Evolutionary conservation across 768 basidiomycete genomes (phyloP).

Genomic region (Amanita pseudoporphyria): DNA sequence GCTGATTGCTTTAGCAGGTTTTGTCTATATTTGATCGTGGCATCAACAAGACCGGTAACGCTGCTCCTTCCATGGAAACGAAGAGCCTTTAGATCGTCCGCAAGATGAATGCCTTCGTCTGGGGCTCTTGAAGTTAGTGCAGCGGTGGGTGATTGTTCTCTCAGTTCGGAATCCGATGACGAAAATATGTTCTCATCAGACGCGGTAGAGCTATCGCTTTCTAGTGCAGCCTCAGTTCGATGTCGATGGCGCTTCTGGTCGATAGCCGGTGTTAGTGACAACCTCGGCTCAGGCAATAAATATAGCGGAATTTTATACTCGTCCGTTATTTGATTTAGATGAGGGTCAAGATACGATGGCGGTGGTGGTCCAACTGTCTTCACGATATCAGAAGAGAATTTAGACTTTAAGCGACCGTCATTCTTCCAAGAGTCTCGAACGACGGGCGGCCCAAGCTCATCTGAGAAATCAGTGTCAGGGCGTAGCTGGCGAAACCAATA

Average conservation of each 20-base stretch:
- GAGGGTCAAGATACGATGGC: background rate
- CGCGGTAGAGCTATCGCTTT: constrained; percentile 10
- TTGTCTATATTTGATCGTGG: constrained; percentile 42
- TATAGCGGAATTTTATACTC: background rate
- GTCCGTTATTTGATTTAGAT: background rate
- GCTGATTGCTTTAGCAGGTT: constrained; percentile 34
- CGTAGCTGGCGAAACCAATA: constrained; percentile 34
- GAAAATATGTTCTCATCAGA: constrained; percentile 19
- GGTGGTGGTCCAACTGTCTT: background rate
- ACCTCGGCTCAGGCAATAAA: background rate
- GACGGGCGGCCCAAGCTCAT: constrained; percentile 53
- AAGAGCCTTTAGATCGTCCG: constrained; percentile 27
- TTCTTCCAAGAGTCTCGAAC: constrained; percentile 57
- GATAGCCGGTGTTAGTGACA: background rate
- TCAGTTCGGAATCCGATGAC: constrained; percentile 22
- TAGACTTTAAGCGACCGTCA: constrained; percentile 3
- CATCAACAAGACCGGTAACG: constrained; percentile 42
- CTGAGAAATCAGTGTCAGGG: constrained; percentile 51
- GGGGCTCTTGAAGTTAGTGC: constrained; percentile 25
- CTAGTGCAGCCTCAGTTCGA: background rate
- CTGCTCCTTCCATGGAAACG: constrained; percentile 61
- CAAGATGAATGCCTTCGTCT: constrained; percentile 19
- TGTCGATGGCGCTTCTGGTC: background rate
- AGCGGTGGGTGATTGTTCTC: constrained; percentile 23
- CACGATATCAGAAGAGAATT: background rate